These are phyloP conservation scores for Cicer arietinum DNA, from an alignment of 306 rosid species.

Conservation along the genomic window DNA sequence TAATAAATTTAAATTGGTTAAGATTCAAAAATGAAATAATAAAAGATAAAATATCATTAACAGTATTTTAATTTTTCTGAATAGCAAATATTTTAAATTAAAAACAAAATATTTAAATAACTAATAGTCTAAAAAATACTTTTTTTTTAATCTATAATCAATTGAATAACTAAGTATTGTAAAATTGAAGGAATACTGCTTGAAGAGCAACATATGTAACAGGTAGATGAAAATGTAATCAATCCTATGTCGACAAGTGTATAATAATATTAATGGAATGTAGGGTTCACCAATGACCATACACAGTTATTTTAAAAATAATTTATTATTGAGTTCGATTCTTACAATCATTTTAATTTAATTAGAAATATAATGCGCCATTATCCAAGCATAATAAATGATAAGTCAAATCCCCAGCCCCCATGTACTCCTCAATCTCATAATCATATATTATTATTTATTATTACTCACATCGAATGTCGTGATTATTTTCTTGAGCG, in stretches of 20 bases:
- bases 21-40: too few species aligned
- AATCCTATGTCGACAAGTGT: constrained; percentile 25
- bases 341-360: constrained; percentile 2
- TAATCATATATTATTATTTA: too few species aligned
- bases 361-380: constrained; percentile 42
- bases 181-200: too few species aligned
- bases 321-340: constrained; percentile 30
- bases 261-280: constrained; percentile 19
- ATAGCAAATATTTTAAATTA: too few species aligned
- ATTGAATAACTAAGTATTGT: too few species aligned
- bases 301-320: constrained; percentile 22
- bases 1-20: too few species aligned
- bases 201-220: too few species aligned
- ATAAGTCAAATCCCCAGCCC: constrained; percentile 49
- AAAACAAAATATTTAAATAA: too few species aligned
- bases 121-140: too few species aligned
- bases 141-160: too few species aligned
- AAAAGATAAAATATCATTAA: too few species aligned
- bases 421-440: constrained; percentile 11
- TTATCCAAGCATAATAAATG: constrained; percentile 45
- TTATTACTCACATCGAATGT: constrained; percentile 43
- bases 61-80: too few species aligned
- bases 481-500: constrained; percentile 51
- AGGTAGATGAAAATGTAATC: neutral
- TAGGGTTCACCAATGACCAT: constrained; percentile 6